These are phyloP conservation scores for Ascochyta koolunga DNA, from an alignment of 2,329 filamentous ascomycete genomes.

Conservation along the genomic window DNA sequence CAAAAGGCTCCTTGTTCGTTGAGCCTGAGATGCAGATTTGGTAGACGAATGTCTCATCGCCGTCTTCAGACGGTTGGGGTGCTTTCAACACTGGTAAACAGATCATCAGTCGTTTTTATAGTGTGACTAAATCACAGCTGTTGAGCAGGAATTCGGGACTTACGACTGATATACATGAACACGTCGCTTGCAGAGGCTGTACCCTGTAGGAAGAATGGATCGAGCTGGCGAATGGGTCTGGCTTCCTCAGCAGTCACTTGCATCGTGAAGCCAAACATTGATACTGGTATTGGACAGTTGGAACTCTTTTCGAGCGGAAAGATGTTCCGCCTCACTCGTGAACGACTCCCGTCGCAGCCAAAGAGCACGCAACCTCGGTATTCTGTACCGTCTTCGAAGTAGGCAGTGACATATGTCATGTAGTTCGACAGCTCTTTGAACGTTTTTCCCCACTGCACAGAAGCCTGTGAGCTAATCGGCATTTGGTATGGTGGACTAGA, in stretches of 20 bases:
- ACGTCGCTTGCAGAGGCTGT: slow-evolving; percentile 10
- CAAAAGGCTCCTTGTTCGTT: not conserved
- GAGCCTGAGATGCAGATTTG: slow-evolving; percentile 17
- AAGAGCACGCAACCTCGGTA: slow-evolving; percentile 13
- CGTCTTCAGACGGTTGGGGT: not conserved
- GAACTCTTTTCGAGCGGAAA: not conserved
- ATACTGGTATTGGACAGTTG: slow-evolving; percentile 11
- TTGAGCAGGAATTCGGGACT: not conserved
- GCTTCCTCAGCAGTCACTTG: slow-evolving; percentile 14
- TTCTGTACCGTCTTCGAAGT: slow-evolving; percentile 18
- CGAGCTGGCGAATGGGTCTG: slow-evolving; percentile 13
- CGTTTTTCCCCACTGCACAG: slow-evolving; percentile 14
- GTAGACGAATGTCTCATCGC: slow-evolving; percentile 1
- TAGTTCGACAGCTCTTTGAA: slow-evolving; percentile 5
- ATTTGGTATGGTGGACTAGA: not conserved
- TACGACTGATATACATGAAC: slow-evolving; percentile 14
- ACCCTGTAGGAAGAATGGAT: slow-evolving; percentile 23
- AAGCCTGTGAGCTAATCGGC: not conserved
- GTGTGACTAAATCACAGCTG: too few relatives aligned
- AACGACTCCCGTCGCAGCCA: slow-evolving; percentile 20
- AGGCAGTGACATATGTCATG: not conserved
- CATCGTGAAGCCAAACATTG: slow-evolving; percentile 18
- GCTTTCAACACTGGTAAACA: slow-evolving; percentile 11
- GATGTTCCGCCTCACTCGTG: not conserved
- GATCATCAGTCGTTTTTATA: not conserved